Evolutionary conservation across 805 yeast species (phyloP), one percentile per base, ranked within the genome.

Genomic region (Nakazawaea anatomiae): DNA sequence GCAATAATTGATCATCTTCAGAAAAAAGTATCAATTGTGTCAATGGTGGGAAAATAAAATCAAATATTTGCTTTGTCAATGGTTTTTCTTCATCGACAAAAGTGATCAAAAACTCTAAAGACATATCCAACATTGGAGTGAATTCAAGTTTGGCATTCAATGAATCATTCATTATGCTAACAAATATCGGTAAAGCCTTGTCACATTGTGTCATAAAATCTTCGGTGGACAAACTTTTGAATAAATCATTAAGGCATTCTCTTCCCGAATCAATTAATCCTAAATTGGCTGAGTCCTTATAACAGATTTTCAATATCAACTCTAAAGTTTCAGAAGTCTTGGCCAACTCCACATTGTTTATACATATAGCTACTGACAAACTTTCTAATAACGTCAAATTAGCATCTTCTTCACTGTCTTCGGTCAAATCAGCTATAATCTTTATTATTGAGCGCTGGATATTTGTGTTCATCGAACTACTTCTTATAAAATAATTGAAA

Each of bases 351-450:
- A 57, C 59, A 47, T 70, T 71, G 53, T 75, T 71, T 7, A 85
- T 71, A 45, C 73, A 71, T 39, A 87, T 76, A 1, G 83, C 77
- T 3, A 76, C 72, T 1, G 82, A 73, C n/a, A 87, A 65, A 0
- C 86, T 77, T 61, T 90, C 96, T 10, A 87, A 74, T 41, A 91
- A 65, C 44, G 86, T 73, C 1, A 90, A 79, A 36, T 87, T 81
- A 0, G 96, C 78, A 59, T 91, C 98, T 44, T 89, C 96, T 43
- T 82, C 87, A 0, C 94, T 78, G 1, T 80, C 85, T 1, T 74
- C 77, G 3, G 76, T 60, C 8, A 92, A 64, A 2, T 74, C 63
- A 3, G 63, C 59, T 9, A 83, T 73, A 0, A 79, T 55, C 1
- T 56, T 44, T 38, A 78, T 51, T 30, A 69, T 51, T 12, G 52